Evolutionary conservation across 2,329 filamentous ascomycete species (phyloP).

Genomic region (Malbranchea cinnamomea): DNA sequence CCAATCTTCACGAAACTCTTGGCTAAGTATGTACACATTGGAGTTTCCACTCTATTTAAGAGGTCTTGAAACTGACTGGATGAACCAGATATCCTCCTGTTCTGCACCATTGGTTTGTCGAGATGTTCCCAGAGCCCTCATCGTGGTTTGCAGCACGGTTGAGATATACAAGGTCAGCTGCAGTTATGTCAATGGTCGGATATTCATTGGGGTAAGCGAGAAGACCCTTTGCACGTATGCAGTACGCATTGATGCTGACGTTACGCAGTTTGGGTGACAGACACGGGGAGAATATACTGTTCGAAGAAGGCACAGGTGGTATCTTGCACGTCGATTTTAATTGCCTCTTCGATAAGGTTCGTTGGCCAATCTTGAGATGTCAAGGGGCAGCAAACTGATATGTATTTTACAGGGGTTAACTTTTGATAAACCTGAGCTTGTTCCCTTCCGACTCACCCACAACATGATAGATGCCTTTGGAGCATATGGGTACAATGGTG

Average conservation of each 20-base stretch:
- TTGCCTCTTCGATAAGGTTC: conserved; percentile 84
- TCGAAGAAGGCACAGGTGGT: conserved; percentile 86
- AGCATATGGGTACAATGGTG: conserved; percentile 73
- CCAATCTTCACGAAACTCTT: conserved; percentile 54
- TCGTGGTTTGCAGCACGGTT: conserved; percentile 83
- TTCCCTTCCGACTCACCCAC: conserved; percentile 92
- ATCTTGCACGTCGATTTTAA: conserved; percentile 99
- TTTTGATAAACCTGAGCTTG: conserved; percentile 84
- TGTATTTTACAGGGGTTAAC: conserved; percentile 48
- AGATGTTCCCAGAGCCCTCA: conserved; percentile 84
- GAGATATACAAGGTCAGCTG: conserved; percentile 80
- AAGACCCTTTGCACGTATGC: too few species aligned
- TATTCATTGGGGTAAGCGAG: conserved; percentile 57
- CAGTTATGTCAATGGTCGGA: conserved; percentile 99
- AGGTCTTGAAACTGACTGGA: conserved; percentile 3
- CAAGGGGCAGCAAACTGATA: conserved; percentile 8
- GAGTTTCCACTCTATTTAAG: background rate
- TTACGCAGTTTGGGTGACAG: conserved; percentile 60
- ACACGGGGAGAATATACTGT: conserved; percentile 91
- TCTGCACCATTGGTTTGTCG: conserved; percentile 87
- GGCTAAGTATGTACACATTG: conserved; percentile 20
- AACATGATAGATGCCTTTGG: conserved; percentile 99
- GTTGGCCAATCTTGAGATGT: conserved; percentile 1
- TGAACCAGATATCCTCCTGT: conserved; percentile 56
- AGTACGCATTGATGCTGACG: conserved; percentile 6